Conservation (phyloP, 306 rosid genomes). For the Malus orientalis region DNA sequence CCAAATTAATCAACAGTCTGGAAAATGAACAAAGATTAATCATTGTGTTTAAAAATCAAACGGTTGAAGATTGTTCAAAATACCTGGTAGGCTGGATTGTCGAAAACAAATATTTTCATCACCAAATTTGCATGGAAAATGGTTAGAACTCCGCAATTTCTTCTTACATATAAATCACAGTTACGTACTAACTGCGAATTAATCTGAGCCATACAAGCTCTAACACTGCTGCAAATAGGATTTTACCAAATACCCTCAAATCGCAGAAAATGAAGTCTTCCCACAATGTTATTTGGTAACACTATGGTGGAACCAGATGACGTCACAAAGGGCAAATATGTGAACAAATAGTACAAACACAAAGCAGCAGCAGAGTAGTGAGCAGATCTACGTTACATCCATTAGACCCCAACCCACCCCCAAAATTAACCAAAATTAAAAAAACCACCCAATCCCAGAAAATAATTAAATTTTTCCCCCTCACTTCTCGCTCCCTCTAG, state of each 20-base stretch:
- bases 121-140: neutral
- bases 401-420: neutral
- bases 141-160: fast-evolving
- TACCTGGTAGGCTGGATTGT: too few relatives aligned
- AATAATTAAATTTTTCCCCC: neutral
- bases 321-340: neutral
- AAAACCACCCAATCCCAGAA: neutral
- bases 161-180: too few relatives aligned
- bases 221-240: too few relatives aligned
- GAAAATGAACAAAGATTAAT: too few relatives aligned
- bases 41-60: too few relatives aligned
- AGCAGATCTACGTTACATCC: neutral
- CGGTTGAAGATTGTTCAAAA: too few relatives aligned
- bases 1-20: too few relatives aligned
- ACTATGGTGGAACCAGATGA: neutral
- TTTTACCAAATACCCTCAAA: neutral
- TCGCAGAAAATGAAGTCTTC: neutral
- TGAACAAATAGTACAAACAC: neutral
- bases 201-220: neutral
- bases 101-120: too few relatives aligned
- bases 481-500: slow-evolving; percentile 30
- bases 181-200: neutral
- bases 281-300: neutral
- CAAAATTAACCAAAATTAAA: slow-evolving; percentile 16
- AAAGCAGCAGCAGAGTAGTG: neutral